Base-by-base conservation (phyloP, 495 filamentous ascomycete species). In the Aspergillus bridgeri region DNA sequence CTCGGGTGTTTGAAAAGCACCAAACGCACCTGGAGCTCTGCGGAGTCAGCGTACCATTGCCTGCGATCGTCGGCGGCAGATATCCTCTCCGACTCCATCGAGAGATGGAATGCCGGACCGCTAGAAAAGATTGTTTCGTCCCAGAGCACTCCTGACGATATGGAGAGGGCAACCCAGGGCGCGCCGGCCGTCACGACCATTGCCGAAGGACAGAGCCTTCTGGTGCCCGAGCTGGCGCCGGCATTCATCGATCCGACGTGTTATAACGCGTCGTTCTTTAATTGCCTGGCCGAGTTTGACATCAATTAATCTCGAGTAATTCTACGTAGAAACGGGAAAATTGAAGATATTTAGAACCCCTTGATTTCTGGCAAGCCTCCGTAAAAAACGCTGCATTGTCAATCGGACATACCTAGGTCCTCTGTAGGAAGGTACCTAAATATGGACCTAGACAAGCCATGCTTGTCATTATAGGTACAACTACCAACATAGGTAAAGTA, bases 1-100 rank as follows among this genome's bases (percentile, higher is more conserved):
- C 62, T 75, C 11, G 74, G 74, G 2, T 74, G 70, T 48, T 52
- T 77, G 29, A 77, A 75, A 58, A 69, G 62, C 18, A 65, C 69
- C 19, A 68, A 64, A 21, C 57, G 65, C 9, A 75, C 68, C 3
- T 77, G 74, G 74, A 56, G 54, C 20, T 48, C 74, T 5, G 71
- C 68, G 7, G 64, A 72, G 21, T 51, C 60, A 5, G 63, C 72
- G 2, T 71, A 73, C 29, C 61, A 65, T 5, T 58, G 58, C 48
- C 60, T 75, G 7, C 59, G 71, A 24, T 56, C 57, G 0, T 68
- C 70, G 8, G 73, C 73, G n/a, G 66, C 69, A 7, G 68, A 74
- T 17, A 64, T 65, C 3, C 58, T 75, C 18, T 68, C 72, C 11
- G 63, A 66, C 42, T 70, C 67, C 20, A 66, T 75, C 55, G 70